Percentiles rank a stretch among this genome's conserved stretches.
Evolutionary conservation across 495 filamentous ascomycete genomes (phyloP).

Genomic region (Aspergillus ostianus): DNA sequence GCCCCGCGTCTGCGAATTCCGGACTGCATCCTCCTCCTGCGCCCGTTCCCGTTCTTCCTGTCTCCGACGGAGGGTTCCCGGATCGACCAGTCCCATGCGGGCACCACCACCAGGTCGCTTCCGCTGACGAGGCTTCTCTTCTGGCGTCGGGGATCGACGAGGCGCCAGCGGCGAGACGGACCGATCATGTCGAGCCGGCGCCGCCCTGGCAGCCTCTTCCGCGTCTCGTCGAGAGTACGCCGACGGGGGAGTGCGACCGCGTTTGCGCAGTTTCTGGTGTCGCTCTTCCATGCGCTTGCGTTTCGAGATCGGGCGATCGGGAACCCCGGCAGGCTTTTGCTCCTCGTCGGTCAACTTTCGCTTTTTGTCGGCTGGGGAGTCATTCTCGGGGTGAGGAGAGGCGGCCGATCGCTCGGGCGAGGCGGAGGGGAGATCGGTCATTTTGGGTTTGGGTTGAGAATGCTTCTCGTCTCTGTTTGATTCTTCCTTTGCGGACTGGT

Average conservation of each 20-base stretch:
- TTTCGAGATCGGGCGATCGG: constrained; percentile 32
- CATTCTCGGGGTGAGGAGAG: constrained; percentile 12
- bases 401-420: background rate
- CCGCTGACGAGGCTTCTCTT: constrained; percentile 59
- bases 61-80: constrained; percentile 65
- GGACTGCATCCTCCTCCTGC: constrained; percentile 50
- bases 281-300: constrained; percentile 46
- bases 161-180: constrained; percentile 38
- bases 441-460: background rate
- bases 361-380: constrained; percentile 25
- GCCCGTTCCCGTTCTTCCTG: constrained; percentile 65
- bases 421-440: constrained; percentile 1
- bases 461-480: background rate
- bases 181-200: constrained; percentile 26
- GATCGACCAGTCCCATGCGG: constrained; percentile 68
- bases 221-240: constrained; percentile 45
- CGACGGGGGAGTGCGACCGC: constrained; percentile 37
- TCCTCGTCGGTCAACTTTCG: constrained; percentile 28
- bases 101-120: constrained; percentile 85
- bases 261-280: constrained; percentile 40
- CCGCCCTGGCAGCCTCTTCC: constrained; percentile 14
- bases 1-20: constrained; percentile 47
- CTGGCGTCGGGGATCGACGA: constrained; percentile 40
- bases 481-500: background rate
- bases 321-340: constrained; percentile 13